Evolutionary conservation across 257 asterid genomes (phyloP).

Genomic region (Solanum arcanum): DNA sequence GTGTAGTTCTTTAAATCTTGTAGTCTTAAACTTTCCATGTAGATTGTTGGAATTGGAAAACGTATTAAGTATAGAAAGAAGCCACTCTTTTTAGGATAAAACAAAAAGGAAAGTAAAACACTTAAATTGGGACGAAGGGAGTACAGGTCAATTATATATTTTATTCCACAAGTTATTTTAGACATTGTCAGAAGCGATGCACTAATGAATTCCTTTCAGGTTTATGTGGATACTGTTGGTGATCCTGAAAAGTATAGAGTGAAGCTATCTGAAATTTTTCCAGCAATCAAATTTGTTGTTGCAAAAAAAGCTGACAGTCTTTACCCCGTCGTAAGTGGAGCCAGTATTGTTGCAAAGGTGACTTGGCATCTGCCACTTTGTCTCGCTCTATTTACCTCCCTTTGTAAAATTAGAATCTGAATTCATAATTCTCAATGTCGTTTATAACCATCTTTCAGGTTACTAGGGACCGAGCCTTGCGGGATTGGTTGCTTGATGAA

Average conservation of each 20-base stretch:
- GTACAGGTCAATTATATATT: neutral
- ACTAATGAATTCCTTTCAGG: slow-evolving; percentile 37
- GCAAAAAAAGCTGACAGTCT: slow-evolving; percentile 98
- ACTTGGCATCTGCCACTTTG: slow-evolving; percentile 1
- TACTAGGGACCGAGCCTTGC: slow-evolving; percentile 84
- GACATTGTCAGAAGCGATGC: neutral
- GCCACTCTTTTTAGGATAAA: neutral
- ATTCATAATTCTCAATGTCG: neutral
- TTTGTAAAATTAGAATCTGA: neutral
- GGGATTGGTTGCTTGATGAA: slow-evolving; percentile 75
- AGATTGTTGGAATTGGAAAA: neutral
- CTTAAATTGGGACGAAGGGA: neutral
- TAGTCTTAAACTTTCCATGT: neutral
- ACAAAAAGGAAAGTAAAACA: neutral
- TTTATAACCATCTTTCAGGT: slow-evolving; percentile 34
- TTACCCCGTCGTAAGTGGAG: slow-evolving; percentile 97
- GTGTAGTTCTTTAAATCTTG: neutral
- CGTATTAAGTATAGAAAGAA: neutral
- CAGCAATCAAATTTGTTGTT: slow-evolving; percentile 73
- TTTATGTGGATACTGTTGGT: slow-evolving; percentile 90
- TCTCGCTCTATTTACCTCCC: neutral
- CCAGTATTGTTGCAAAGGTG: slow-evolving; percentile 99
- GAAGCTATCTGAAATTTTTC: slow-evolving; percentile 75
- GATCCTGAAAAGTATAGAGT: slow-evolving; percentile 86
- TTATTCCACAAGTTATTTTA: neutral